These are phyloP conservation scores for Elaeis guineensis DNA, from an alignment of 176 grass and related monocot genomes.

Conservation along the genomic window DNA sequence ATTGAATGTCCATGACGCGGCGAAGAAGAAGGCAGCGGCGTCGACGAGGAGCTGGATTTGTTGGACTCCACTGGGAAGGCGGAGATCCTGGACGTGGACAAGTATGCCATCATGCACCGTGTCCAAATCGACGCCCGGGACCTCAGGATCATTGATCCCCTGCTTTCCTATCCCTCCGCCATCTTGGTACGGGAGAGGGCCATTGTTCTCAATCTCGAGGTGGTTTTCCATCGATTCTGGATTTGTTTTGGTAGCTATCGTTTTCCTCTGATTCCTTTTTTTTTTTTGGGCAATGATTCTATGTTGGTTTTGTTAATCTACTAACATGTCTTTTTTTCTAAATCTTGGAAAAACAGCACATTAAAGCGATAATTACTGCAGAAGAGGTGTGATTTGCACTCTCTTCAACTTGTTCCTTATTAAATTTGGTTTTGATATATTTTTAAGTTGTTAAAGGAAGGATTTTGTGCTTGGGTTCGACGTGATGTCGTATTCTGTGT, in stretches of 20 bases:
- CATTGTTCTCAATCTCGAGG: conserved; percentile 11
- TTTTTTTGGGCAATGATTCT: background rate
- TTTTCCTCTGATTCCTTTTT: background rate
- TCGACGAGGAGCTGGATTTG: conserved; percentile 9
- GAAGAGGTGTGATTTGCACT: background rate
- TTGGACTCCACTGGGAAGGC: background rate
- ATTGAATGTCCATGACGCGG: background rate
- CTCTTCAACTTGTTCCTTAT: background rate
- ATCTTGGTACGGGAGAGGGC: conserved; percentile 1
- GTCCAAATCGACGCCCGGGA: background rate
- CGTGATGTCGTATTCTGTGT: background rate
- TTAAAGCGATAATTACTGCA: conserved; percentile 8
- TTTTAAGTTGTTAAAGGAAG: background rate
- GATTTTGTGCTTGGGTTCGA: background rate
- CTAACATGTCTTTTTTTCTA: background rate
- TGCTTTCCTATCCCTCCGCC: background rate
- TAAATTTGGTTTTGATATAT: background rate
- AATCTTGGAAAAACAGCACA: background rate
- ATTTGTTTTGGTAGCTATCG: background rate
- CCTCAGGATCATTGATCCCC: conserved; percentile 1
- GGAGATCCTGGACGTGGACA: conserved; percentile 1
- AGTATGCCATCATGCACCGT: conserved; percentile 10
- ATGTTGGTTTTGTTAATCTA: too few relatives aligned
- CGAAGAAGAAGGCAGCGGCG: background rate
- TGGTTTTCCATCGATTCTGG: background rate